Percentiles rank a stretch among this genome's conserved stretches.
phyloP scores from a whole-genome alignment of 176 grass and related monocot species.

The Cocos nucifera region DNA sequence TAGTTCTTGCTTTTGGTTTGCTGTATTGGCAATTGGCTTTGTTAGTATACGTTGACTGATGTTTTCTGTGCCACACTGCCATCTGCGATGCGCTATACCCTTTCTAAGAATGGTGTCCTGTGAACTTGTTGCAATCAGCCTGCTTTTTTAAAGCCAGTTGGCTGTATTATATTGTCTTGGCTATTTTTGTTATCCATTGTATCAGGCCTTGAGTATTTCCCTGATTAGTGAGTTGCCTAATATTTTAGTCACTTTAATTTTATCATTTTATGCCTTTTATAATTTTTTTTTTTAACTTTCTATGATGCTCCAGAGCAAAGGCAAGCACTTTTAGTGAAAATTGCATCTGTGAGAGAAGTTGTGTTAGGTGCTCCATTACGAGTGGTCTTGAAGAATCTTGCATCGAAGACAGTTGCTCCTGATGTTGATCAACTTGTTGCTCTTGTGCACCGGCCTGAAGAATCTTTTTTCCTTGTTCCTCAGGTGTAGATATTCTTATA shows the following conservation, averaged over 20 bases:
- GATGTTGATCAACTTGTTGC: constrained; percentile 71
- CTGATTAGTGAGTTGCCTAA: no score
- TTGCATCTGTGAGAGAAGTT: constrained; percentile 94
- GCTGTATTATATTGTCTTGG: not conserved
- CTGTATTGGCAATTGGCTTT: no score
- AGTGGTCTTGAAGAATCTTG: constrained; percentile 70
- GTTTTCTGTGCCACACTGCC: no score
- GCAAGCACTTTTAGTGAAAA: constrained; percentile 70
- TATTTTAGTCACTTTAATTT: constrained; percentile 1
- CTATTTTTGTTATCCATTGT: not conserved
- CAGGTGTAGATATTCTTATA: constrained; percentile 42
- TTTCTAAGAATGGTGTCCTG: no score
- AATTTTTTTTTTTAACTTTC: not conserved
- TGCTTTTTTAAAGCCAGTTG: no score
- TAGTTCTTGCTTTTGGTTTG: no score
- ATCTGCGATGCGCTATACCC: no score
- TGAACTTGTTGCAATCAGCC: no score
- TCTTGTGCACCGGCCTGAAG: constrained; percentile 93
- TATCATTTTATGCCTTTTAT: not conserved
- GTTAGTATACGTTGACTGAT: no score
- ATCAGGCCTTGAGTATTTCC: no score
- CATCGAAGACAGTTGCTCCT: constrained; percentile 59
- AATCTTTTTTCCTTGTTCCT: constrained; percentile 85
- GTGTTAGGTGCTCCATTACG: constrained; percentile 90
- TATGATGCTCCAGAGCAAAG: constrained; percentile 68